Evolutionary conservation across 208 protist species (phyloP).

Genomic region (Leishmania lainsoni): DNA sequence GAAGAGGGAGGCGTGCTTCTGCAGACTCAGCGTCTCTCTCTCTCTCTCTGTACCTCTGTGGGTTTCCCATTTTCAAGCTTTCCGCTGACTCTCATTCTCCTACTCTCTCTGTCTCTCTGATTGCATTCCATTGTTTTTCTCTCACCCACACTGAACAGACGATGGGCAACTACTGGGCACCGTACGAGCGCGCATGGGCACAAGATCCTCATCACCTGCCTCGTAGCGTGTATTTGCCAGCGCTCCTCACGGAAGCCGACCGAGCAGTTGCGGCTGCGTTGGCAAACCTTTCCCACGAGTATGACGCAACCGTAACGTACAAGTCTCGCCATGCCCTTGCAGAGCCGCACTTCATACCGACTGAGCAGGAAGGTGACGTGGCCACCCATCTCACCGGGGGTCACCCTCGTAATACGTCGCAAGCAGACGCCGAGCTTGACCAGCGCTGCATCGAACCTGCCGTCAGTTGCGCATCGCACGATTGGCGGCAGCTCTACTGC

Average conservation of each 20-base stretch:
- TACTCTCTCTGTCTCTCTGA: not conserved
- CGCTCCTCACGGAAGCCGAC: conserved; percentile 19
- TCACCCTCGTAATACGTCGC: not conserved
- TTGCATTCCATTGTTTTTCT: not conserved
- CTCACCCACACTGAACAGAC: not conserved
- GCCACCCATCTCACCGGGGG: not conserved
- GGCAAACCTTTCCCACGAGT: conserved; percentile 14
- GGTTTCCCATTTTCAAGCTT: not conserved
- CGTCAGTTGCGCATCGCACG: not conserved
- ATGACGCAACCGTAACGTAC: conserved; percentile 2
- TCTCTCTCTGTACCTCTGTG: not conserved
- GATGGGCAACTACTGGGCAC: conserved; percentile 13
- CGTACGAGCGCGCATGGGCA: conserved; percentile 26
- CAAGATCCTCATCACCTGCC: not conserved
- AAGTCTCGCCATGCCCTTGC: not conserved
- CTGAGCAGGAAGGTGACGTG: not conserved
- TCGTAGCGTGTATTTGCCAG: conserved; percentile 8
- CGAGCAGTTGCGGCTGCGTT: conserved; percentile 18
- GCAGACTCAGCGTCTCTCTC: not conserved
- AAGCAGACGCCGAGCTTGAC: not conserved
- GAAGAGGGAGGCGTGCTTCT: not conserved
- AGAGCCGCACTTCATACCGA: not conserved
- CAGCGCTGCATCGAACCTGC: not conserved
- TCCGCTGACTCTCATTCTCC: not conserved
- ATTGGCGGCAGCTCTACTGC: conserved; percentile 38